Conservation (phyloP, 1,284 basidiomycete genomes). For the Tylopilus sp. region DNA sequence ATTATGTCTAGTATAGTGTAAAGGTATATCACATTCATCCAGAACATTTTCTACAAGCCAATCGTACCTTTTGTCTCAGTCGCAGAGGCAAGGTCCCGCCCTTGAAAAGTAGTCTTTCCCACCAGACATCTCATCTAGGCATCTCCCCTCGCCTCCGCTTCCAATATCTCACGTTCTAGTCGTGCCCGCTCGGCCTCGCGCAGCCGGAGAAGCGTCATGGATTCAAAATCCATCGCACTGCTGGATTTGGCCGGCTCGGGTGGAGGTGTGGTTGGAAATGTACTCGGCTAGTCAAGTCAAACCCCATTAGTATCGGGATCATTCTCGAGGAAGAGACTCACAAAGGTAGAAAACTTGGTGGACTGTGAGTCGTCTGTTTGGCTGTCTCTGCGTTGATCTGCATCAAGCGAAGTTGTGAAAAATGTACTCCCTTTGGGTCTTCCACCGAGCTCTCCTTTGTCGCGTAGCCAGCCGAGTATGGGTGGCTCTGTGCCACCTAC, state of each 20-base stretch:
- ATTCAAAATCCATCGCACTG: slow-evolving; percentile 73
- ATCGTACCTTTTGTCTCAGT: slow-evolving; percentile 19
- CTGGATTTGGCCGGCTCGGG: slow-evolving; percentile 38
- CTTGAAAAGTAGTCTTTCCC: slow-evolving; percentile 16
- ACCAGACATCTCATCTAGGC: neutral
- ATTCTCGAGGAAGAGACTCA: slow-evolving; percentile 18
- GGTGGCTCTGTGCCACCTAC: slow-evolving; percentile 76
- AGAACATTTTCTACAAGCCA: slow-evolving; percentile 14
- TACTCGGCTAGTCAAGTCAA: slow-evolving; percentile 30
- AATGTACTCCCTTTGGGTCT: slow-evolving; percentile 7
- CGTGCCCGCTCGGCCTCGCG: slow-evolving; percentile 83
- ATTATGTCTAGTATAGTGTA: neutral
- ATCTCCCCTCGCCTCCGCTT: slow-evolving; percentile 62
- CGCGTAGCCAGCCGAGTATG: slow-evolving; percentile 81
- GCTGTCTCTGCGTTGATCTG: neutral
- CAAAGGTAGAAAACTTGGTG: slow-evolving; percentile 44
- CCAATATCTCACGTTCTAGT: slow-evolving; percentile 80
- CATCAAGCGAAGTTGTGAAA: neutral
- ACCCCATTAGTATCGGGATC: slow-evolving; percentile 2
- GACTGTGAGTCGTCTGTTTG: slow-evolving; percentile 12
- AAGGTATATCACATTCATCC: slow-evolving; percentile 23
- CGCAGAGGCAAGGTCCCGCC: no score
- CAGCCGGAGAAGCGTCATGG: slow-evolving; percentile 83
- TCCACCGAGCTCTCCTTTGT: slow-evolving; percentile 69
- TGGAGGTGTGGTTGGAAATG: slow-evolving; percentile 29